Conservation (phyloP, 768 basidiomycete species). For the Porpolomopsis calyptriformis region DNA sequence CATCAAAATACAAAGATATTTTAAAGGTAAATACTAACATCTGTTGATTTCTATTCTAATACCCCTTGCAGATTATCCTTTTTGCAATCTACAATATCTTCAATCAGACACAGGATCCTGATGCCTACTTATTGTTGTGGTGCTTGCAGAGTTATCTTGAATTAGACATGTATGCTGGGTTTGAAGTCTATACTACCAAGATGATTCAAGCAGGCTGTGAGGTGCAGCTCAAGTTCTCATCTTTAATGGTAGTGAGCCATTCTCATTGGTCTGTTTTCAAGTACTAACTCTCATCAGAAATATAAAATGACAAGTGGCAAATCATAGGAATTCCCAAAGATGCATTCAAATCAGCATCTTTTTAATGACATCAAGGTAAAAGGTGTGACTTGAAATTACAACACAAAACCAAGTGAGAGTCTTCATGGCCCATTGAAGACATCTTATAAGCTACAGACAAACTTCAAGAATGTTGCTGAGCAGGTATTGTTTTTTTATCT, state of each 20-base stretch:
- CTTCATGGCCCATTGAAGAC: slow-evolving; percentile 20
- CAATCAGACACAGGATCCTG: slow-evolving; percentile 7
- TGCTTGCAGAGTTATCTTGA: slow-evolving; percentile 22
- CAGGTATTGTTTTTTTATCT: slow-evolving; percentile 18
- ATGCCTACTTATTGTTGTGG: slow-evolving; percentile 16
- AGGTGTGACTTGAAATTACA: slow-evolving; percentile 22
- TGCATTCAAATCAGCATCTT: slow-evolving; percentile 23
- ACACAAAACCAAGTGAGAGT: slow-evolving; percentile 23
- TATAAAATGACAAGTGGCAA: slow-evolving; percentile 17
- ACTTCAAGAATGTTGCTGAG: slow-evolving; percentile 22
- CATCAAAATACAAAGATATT: slow-evolving; percentile 26
- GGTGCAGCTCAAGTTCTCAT: slow-evolving; percentile 13
- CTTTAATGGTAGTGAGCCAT: slow-evolving; percentile 16
- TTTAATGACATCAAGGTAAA: slow-evolving; percentile 23
- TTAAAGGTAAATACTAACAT: slow-evolving; percentile 18
- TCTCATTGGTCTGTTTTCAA: background rate
- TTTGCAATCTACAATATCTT: slow-evolving; percentile 20
- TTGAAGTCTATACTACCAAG: slow-evolving; percentile 23
- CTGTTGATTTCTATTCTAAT: slow-evolving; percentile 1
- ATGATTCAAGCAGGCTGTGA: slow-evolving; percentile 15
- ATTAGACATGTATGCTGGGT: slow-evolving; percentile 19
- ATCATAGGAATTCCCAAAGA: slow-evolving; percentile 30
- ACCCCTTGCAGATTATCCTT: slow-evolving; percentile 17
- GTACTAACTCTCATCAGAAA: slow-evolving; percentile 1
- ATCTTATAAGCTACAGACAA: slow-evolving; percentile 19